Conservation (phyloP, 129 eudicot species). For the sunflower (Helianthus annuus) region HanXRQr2.0-SUNRISE NC_035437.2:3876562-3877061, state of each 20-base stretch:
- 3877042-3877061: too few species aligned
- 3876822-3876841: slow-evolving; percentile 69
- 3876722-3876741: slow-evolving; percentile 75
- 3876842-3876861: slow-evolving; percentile 18
- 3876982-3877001: background rate
- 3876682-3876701: slow-evolving; percentile 9
- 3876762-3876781: slow-evolving; percentile 88
- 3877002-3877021: too few species aligned
- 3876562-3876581: slow-evolving; percentile 70
- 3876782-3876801: slow-evolving; percentile 86
- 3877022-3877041: too few species aligned
- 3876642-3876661: slow-evolving; percentile 28
- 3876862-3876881: background rate
- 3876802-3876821: slow-evolving; percentile 68
- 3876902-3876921: background rate
- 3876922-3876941: slow-evolving; percentile 7
- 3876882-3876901: slow-evolving; percentile 13
- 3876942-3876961: slow-evolving; percentile 3
- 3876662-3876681: slow-evolving; percentile 27
- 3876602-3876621: slow-evolving; percentile 30
- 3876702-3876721: slow-evolving; percentile 47
- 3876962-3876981: background rate
- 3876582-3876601: slow-evolving; percentile 63
- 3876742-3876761: slow-evolving; percentile 75
- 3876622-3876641: slow-evolving; percentile 36